A percentile compares a stretch with the other conserved stretches of the same genome.
Evolutionary conservation across 306 rosid genomes (phyloP).

Genomic region (Vicia sativa): DNA sequence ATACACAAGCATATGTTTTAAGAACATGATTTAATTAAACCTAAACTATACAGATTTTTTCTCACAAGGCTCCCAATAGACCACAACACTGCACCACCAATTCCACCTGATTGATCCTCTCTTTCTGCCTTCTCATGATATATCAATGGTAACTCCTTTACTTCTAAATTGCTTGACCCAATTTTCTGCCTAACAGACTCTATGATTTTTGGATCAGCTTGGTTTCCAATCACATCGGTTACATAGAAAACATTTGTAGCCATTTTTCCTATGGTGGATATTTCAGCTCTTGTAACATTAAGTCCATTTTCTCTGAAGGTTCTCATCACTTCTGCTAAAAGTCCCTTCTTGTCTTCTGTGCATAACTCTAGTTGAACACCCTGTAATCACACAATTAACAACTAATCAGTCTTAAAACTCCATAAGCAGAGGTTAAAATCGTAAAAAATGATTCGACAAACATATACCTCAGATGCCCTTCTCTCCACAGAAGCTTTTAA

Average conservation of each 20-base stretch:
- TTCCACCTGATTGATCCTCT: slow-evolving; percentile 66
- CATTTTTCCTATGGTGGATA: slow-evolving; percentile 56
- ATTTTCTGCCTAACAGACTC: slow-evolving; percentile 74
- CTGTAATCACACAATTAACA: slow-evolving; percentile 44
- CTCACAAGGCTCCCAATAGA: slow-evolving; percentile 86
- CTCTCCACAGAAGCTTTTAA: slow-evolving; percentile 83
- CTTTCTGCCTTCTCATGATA: slow-evolving; percentile 49
- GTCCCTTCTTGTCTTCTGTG: slow-evolving; percentile 64
- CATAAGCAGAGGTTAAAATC: neutral
- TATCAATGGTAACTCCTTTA: slow-evolving; percentile 69
- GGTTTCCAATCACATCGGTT: slow-evolving; percentile 73
- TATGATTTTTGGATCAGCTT: slow-evolving; percentile 56
- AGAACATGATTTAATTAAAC: slow-evolving; percentile 80
- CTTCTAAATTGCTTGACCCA: slow-evolving; percentile 67
- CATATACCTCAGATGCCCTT: slow-evolving; percentile 78
- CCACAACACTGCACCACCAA: slow-evolving; percentile 85
- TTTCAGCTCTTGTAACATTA: slow-evolving; percentile 87
- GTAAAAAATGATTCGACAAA: neutral
- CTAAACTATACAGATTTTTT: slow-evolving; percentile 84
- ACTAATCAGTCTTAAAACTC: neutral
- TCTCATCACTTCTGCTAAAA: slow-evolving; percentile 83
- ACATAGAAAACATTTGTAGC: slow-evolving; percentile 76
- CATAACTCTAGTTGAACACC: slow-evolving; percentile 80
- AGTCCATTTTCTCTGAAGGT: slow-evolving; percentile 90
- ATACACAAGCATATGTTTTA: slow-evolving; percentile 33